phyloP scores from a whole-genome alignment of 495 filamentous ascomycete genomes.

The Lasiosphaeris hirsuta region DNA sequence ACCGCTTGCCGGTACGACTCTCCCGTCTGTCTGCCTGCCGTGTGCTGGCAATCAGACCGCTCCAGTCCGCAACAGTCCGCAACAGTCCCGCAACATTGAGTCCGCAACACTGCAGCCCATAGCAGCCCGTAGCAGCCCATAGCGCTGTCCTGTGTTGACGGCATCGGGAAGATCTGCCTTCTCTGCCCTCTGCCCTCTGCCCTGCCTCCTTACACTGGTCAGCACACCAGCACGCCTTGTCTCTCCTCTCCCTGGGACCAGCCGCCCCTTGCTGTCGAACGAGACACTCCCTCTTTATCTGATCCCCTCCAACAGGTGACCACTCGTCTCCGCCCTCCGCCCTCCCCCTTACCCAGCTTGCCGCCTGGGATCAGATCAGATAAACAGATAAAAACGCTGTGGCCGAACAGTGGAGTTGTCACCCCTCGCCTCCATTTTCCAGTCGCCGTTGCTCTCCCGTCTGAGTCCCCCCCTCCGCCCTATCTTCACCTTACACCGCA shows the following conservation, averaged over 20 bases:
- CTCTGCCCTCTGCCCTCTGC: not conserved
- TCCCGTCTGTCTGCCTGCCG: not conserved
- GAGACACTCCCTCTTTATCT: constrained; percentile 1
- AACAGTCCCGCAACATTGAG: not conserved
- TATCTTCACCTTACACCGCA: not conserved
- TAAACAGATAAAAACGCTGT: not conserved
- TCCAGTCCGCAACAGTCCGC: not conserved
- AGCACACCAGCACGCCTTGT: not conserved
- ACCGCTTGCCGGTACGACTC: no score
- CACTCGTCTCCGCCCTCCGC: not conserved
- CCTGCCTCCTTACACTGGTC: not conserved
- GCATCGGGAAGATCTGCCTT: not conserved
- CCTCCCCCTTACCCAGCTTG: not conserved
- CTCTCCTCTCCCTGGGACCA: no score
- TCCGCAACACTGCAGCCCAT: not conserved
- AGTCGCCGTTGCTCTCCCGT: not conserved
- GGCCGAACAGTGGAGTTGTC: not conserved
- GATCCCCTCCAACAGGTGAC: not conserved
- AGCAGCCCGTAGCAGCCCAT: not conserved
- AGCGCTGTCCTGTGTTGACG: no score
- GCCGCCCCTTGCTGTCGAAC: not conserved
- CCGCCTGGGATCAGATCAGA: not conserved
- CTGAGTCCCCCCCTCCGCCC: not conserved
- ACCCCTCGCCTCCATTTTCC: not conserved
- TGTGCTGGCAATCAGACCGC: constrained; percentile 2